Percentiles rank a stretch among this genome's conserved stretches.
phyloP scores from a whole-genome alignment of 1,139 yeast species.

The Candida neerlandica region DNA sequence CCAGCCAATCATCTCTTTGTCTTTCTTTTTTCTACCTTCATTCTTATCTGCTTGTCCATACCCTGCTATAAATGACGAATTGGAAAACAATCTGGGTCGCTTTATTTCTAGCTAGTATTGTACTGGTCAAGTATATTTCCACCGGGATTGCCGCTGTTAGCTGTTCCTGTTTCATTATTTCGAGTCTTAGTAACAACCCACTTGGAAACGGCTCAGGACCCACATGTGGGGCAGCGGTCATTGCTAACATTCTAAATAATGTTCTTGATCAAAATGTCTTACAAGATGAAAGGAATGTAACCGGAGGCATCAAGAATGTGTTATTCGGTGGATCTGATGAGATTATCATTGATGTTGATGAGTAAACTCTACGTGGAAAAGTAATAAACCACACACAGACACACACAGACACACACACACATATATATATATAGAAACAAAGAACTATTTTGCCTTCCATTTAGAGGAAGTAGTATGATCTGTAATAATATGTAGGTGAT shows the following conservation, averaged over 20 bases:
- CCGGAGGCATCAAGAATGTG: not conserved
- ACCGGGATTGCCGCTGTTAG: slow-evolving; percentile 3
- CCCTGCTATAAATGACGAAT: not conserved
- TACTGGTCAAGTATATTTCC: slow-evolving; percentile 1
- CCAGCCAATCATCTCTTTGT: not conserved
- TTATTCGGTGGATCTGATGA: not conserved
- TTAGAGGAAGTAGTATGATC: not conserved
- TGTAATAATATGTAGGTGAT: not conserved
- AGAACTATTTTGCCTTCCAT: too few species aligned
- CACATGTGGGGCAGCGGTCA: not conserved
- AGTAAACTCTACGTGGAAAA: too few species aligned
- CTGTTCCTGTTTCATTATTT: slow-evolving; percentile 1
- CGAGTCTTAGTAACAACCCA: not conserved
- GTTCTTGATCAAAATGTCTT: not conserved
- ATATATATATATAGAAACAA: too few species aligned
- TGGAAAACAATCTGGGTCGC: not conserved
- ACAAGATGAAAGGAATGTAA: not conserved
- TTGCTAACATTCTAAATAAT: not conserved
- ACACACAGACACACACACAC: too few species aligned
- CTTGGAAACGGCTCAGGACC: slow-evolving; percentile 2
- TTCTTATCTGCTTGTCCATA: not conserved
- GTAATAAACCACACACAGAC: too few species aligned
- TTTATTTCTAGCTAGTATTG: not conserved
- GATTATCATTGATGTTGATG: not conserved
- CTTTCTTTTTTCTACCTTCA: not conserved